Percentiles rank a stretch among this genome's conserved stretches.
Conservation (phyloP, 108 stramenopile species). For the Cyclotella sp. region DNA sequence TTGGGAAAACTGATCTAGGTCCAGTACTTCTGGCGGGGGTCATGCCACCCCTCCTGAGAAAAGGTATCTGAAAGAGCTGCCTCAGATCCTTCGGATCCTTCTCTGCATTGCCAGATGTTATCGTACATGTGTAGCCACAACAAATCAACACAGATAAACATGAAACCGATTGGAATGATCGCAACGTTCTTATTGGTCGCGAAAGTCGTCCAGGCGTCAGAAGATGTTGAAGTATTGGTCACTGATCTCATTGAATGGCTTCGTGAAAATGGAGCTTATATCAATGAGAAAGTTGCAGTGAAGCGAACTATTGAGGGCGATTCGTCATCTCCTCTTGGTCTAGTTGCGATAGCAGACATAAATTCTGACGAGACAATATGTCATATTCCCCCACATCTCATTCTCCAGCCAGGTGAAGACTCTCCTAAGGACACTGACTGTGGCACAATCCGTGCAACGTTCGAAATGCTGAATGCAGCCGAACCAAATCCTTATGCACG, state of each 20-base stretch:
- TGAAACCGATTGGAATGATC: too few species aligned
- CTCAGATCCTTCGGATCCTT: too few species aligned
- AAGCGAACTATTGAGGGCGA: conserved; percentile 31
- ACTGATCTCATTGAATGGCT: conserved; percentile 30
- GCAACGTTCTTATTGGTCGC: not conserved
- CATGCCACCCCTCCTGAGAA: too few species aligned
- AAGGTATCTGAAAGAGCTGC: too few species aligned
- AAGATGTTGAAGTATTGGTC: not conserved
- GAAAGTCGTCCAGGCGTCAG: not conserved
- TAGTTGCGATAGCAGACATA: conserved; percentile 54
- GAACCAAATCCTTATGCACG: conserved; percentile 59
- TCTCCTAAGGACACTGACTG: conserved; percentile 32
- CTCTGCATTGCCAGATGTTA: too few species aligned
- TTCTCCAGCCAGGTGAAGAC: conserved; percentile 22
- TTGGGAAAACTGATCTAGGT: too few species aligned
- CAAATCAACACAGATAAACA: too few species aligned
- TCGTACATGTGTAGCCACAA: too few species aligned
- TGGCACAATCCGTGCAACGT: conserved; percentile 38
- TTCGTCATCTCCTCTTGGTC: conserved; percentile 41
- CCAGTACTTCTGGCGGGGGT: too few species aligned
- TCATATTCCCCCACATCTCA: conserved; percentile 51
- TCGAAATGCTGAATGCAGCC: conserved; percentile 48
- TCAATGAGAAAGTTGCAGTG: conserved; percentile 36
- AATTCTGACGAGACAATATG: conserved; percentile 48
- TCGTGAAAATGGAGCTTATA: conserved; percentile 35